Evolutionary conservation across 1,139 yeast genomes (phyloP), one percentile per base, ranked within the genome.

Genomic region (Protomyces macrosporus): DNA sequence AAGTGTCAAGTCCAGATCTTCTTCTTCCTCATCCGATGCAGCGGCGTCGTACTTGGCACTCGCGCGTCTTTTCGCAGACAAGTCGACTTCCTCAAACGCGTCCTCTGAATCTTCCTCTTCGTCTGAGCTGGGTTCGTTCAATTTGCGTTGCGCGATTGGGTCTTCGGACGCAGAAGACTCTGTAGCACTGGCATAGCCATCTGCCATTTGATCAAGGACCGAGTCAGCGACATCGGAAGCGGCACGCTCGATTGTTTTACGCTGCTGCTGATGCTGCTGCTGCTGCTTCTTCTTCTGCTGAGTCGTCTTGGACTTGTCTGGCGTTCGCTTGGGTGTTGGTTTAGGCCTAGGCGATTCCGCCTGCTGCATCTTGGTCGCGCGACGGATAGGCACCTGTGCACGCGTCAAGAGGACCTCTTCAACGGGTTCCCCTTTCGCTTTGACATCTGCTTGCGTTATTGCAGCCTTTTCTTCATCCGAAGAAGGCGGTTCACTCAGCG

Each of bases 71-170:
- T 35, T 34, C 3, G 58, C 48, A 1, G 42, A 30, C 3, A 60
- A 32, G 32, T 60, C 63, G 1, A 60, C 58, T 7, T 53, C 58
- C 36, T 60, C 63, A 37, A 53, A 60, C 10, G 53, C 53, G 30
- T 50, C 37, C 36, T 50, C 53, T 7, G 53, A 50, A 4, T 32
- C 37, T 12, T n/a, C 50, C 23, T 6, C 9, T 12, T 9, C 23
- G 14, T 34, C 53, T 37, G 42, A 37, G 42, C n/a, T 37, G n/a
- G n/a, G n/a, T 37, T 1, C 42, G 10, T 10, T n/a, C 42, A 3
- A 3, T 37, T n/a, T 37, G 42, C n/a, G n/a, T 23, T 50, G 6
- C 53, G 14, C 23, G 14, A n/a, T 12, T 14, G 12, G 14, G 14
- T 16, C 3, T 6, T 50, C 53, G 5, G 37, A 50, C 0, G 6